Evolutionary conservation across 202 grass and related monocot species (phyloP).

Genomic region (Schoenoplectus tabernaemontani): DNA sequence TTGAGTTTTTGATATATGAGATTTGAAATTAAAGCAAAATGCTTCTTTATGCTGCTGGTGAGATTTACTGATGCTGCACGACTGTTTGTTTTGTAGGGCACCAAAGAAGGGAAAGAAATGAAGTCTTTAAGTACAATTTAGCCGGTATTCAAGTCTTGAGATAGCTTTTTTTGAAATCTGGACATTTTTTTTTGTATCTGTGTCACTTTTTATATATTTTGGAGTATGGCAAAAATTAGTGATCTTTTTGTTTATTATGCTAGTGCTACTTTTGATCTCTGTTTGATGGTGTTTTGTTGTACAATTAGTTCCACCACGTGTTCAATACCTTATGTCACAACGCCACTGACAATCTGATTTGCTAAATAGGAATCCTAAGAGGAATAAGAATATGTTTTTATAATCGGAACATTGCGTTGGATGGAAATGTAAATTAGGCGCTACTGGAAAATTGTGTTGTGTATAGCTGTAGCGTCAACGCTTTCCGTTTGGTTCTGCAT

Average conservation of each 20-base stretch:
- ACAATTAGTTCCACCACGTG: neutral
- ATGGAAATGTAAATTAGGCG: too few relatives aligned
- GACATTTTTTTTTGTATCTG: constrained; percentile 30
- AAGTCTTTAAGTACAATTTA: constrained; percentile 33
- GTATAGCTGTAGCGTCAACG: too few relatives aligned
- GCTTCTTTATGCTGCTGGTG: neutral
- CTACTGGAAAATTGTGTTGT: too few relatives aligned
- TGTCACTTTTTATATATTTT: constrained; percentile 4
- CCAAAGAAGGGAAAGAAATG: constrained; percentile 65
- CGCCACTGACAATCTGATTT: neutral
- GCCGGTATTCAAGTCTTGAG: constrained; percentile 12
- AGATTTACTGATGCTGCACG: neutral
- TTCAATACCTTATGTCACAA: neutral
- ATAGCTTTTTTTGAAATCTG: constrained; percentile 47
- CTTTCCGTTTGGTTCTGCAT: too few relatives aligned
- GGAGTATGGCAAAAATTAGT: neutral
- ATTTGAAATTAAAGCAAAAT: too few relatives aligned
- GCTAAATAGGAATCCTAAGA: too few relatives aligned
- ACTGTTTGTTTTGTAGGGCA: neutral
- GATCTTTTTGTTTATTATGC: constrained; percentile 17
- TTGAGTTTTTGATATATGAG: too few relatives aligned
- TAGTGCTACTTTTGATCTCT: constrained; percentile 17
- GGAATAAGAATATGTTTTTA: too few relatives aligned
- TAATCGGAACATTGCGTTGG: too few relatives aligned
- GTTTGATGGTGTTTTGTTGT: constrained; percentile 1